A percentile compares a stretch with the other conserved stretches of the same genome.
These are phyloP conservation scores for Anisogramma anomala DNA, from an alignment of 2,329 filamentous ascomycete genomes.

Conservation along the genomic window DNA sequence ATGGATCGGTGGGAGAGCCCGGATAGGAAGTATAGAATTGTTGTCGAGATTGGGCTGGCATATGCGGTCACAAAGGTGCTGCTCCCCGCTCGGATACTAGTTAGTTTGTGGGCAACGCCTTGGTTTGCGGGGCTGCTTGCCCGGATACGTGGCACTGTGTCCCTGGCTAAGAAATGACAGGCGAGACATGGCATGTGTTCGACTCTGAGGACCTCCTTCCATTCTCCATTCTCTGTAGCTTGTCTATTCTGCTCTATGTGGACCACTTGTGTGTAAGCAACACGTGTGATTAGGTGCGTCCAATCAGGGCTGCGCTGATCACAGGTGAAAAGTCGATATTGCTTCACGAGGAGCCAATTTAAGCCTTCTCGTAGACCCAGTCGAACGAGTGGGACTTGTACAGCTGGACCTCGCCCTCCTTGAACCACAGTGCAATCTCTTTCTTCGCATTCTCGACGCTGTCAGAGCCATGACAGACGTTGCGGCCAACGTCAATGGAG, in stretches of 20 bases:
- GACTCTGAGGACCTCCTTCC: no score
- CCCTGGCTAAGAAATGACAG: conserved; percentile 4
- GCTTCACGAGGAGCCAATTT: conserved; percentile 18
- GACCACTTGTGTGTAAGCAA: neutral
- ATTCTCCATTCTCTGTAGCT: conserved; percentile 11
- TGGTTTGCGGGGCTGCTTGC: conserved; percentile 71
- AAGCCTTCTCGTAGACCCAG: conserved; percentile 95
- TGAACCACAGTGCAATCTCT: conserved; percentile 99
- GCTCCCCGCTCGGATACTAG: conserved; percentile 61
- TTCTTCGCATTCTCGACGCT: conserved; percentile 98
- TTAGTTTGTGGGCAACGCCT: conserved; percentile 80
- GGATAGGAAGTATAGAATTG: conserved; percentile 41
- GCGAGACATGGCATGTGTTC: no score
- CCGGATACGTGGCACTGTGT: conserved; percentile 19
- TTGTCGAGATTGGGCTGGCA: conserved; percentile 67
- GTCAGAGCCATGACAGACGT: conserved; percentile 90
- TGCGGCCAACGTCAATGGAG: conserved; percentile 48
- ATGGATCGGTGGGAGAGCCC: conserved; percentile 27
- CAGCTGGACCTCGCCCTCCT: conserved; percentile 68
- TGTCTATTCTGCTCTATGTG: conserved; percentile 14
- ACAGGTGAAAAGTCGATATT: neutral
- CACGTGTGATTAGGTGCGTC: no score
- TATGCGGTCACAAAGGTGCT: conserved; percentile 84
- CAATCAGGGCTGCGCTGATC: no score
- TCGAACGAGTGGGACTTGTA: conserved; percentile 77